phyloP scores from a whole-genome alignment of 306 rosid species.

The Luffa aegyptiaca region DNA sequence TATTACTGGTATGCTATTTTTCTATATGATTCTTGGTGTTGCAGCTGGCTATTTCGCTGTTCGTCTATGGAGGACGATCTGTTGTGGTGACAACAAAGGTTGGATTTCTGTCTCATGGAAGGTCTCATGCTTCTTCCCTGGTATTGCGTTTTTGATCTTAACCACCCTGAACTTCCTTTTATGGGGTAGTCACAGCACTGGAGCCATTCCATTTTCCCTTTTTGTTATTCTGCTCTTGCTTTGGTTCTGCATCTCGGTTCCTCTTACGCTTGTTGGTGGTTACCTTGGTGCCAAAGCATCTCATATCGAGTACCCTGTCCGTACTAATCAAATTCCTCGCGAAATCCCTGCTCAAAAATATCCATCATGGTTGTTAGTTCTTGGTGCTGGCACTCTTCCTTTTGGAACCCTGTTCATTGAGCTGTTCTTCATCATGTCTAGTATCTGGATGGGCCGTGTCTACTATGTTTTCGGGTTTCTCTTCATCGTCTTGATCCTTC shows the following conservation, averaged over 20 bases:
- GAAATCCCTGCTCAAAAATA: slow-evolving; percentile 56
- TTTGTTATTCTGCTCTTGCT: slow-evolving; percentile 46
- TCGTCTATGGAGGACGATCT: slow-evolving; percentile 66
- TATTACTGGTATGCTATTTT: slow-evolving; percentile 58
- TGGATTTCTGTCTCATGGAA: slow-evolving; percentile 58
- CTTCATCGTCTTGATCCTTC: slow-evolving; percentile 43
- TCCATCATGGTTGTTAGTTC: slow-evolving; percentile 63
- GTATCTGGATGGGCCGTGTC: slow-evolving; percentile 67
- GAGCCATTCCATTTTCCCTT: slow-evolving; percentile 66
- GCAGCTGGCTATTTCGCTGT: slow-evolving; percentile 67
- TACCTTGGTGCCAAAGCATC: slow-evolving; percentile 53
- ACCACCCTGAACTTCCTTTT: slow-evolving; percentile 54
- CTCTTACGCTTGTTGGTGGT: slow-evolving; percentile 59
- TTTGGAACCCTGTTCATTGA: slow-evolving; percentile 63
- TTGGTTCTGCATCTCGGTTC: slow-evolving; percentile 70
- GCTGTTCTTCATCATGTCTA: slow-evolving; percentile 72
- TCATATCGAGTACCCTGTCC: slow-evolving; percentile 51
- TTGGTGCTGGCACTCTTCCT: slow-evolving; percentile 63
- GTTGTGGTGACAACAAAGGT: slow-evolving; percentile 40
- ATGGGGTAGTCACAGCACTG: slow-evolving; percentile 75
- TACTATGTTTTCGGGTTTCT: slow-evolving; percentile 69
- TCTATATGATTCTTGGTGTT: slow-evolving; percentile 61
- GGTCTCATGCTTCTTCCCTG: slow-evolving; percentile 65
- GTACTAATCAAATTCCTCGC: slow-evolving; percentile 62
- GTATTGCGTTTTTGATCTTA: slow-evolving; percentile 50